These are phyloP conservation scores for Colletotrichum sp. DNA, from an alignment of 2,329 filamentous ascomycete species.

Conservation along the genomic window DNA sequence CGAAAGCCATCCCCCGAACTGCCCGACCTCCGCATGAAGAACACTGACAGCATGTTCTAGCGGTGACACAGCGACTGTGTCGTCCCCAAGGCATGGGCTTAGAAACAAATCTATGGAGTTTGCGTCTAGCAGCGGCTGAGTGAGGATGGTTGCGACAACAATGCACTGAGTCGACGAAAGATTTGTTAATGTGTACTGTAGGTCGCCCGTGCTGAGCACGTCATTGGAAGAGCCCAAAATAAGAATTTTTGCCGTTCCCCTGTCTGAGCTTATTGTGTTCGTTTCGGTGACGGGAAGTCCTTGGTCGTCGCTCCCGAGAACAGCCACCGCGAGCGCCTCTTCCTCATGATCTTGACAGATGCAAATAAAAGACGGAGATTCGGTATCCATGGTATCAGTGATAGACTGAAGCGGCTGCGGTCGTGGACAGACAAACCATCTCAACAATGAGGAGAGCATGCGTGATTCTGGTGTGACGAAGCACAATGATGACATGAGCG, in stretches of 20 bases:
- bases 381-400: not conserved
- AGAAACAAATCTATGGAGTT: not conserved
- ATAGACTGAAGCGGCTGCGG: not conserved
- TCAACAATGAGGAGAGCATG: not conserved
- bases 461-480: not conserved
- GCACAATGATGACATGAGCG: not conserved
- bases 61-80: fast-evolving
- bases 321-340: not conserved
- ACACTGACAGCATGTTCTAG: not conserved
- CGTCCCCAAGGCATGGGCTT: not conserved
- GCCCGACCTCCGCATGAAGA: not conserved
- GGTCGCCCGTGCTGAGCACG: not conserved
- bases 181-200: not conserved
- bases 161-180: not conserved
- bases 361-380: not conserved
- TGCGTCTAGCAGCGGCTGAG: not conserved
- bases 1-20: not conserved
- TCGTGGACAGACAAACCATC: not conserved
- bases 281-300: not conserved
- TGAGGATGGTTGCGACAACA: not conserved
- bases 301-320: not conserved
- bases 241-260: not conserved
- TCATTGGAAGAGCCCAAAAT: not conserved
- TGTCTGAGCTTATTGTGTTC: not conserved
- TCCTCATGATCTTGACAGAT: not conserved